Evolutionary conservation across 208 protist genomes (phyloP).

Genomic region (Wallacemonas sp.): DNA sequence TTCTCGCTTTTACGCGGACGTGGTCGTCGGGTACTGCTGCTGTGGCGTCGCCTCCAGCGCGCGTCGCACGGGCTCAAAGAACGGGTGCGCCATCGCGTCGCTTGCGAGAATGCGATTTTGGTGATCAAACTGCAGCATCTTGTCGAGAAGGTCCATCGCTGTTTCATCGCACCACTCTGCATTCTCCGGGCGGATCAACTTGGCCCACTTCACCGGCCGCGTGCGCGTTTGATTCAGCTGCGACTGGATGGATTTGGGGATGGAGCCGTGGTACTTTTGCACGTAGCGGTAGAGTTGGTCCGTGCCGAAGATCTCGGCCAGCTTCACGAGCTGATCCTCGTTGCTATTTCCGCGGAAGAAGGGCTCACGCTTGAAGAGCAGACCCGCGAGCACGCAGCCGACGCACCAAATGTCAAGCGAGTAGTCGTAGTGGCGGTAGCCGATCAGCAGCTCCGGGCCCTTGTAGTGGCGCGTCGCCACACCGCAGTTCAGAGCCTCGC

Average conservation of each 20-base stretch:
- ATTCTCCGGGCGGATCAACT: constrained; percentile 49
- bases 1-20: not conserved
- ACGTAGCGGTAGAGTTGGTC: constrained; percentile 94
- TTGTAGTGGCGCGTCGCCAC: constrained; percentile 99
- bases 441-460: constrained; percentile 97
- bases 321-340: constrained; percentile 98
- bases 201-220: constrained; percentile 37
- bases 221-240: constrained; percentile 28
- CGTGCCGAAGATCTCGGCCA: constrained; percentile 96
- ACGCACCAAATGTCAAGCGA: constrained; percentile 99
- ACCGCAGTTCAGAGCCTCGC: constrained; percentile 97
- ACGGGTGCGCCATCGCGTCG: constrained; percentile 99
- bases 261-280: constrained; percentile 95
- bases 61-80: constrained; percentile 94
- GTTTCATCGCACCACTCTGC: constrained; percentile 83
- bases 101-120: constrained; percentile 94
- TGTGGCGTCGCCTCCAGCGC: constrained; percentile 39
- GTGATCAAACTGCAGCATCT: constrained; percentile 97
- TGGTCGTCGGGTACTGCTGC: constrained; percentile 74
- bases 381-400: constrained; percentile 98
- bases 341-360: constrained; percentile 99
- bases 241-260: constrained; percentile 85
- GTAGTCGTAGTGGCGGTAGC: constrained; percentile 99
- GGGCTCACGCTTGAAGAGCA: constrained; percentile 98
- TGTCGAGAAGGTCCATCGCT: constrained; percentile 98